A percentile compares a stretch with the other conserved stretches of the same genome.
Evolutionary conservation across 768 basidiomycete species (phyloP).

Genomic region (Tylopilus sp.): DNA sequence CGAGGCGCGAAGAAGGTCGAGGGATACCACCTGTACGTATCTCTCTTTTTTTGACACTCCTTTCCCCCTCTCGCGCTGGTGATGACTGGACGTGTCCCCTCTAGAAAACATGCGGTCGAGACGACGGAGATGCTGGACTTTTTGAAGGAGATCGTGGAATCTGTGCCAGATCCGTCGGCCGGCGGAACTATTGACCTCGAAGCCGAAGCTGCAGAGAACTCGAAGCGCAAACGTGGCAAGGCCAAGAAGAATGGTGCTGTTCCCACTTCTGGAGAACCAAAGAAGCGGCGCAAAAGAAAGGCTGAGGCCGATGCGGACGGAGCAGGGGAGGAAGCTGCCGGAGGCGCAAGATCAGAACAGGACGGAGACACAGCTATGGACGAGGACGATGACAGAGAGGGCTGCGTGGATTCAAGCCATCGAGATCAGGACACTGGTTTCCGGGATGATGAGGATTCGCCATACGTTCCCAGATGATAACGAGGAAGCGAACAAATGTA

Average conservation of each 20-base stretch:
- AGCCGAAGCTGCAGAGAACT: constrained; percentile 49
- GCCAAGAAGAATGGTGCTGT: constrained; percentile 46
- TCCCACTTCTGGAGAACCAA: constrained; percentile 35
- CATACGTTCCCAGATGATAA: constrained; percentile 39
- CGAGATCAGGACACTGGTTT: constrained; percentile 44
- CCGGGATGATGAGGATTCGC: constrained; percentile 40
- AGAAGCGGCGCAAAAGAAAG: constrained; percentile 51
- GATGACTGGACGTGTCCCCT: neutral
- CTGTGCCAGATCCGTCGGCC: constrained; percentile 82
- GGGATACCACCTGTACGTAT: constrained; percentile 85
- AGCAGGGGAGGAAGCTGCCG: constrained; percentile 34
- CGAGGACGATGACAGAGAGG: constrained; percentile 44
- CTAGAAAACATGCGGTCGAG: constrained; percentile 89
- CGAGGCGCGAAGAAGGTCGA: constrained; percentile 88
- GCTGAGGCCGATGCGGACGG: constrained; percentile 33
- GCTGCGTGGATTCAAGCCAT: constrained; percentile 36
- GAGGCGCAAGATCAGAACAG: constrained; percentile 37
- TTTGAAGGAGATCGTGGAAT: constrained; percentile 85
- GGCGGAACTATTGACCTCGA: constrained; percentile 77
- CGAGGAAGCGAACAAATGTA: constrained; percentile 1
- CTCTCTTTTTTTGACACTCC: neutral
- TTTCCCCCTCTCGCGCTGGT: neutral
- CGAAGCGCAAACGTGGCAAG: constrained; percentile 58
- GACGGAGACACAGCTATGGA: constrained; percentile 36
- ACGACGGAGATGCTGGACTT: constrained; percentile 90